Conservation (phyloP, 192 early-diverging fungal genomes). For the Mortierella alpina region DNA sequence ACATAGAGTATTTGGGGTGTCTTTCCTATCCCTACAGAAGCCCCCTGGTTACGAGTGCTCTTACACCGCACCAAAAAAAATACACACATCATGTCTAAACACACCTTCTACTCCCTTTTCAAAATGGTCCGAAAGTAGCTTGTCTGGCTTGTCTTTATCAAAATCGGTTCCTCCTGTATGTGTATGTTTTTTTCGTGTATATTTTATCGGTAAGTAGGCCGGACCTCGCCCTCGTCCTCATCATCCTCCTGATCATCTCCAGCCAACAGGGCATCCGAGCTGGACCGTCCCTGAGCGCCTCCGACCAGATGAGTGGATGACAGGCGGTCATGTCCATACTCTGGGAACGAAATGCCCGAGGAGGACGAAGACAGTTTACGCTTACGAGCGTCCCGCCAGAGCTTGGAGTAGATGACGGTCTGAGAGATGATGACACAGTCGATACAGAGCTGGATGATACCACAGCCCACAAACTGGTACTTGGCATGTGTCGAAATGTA, state of each 20-base stretch:
- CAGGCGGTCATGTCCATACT: not conserved
- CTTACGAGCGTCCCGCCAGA: constrained; percentile 24
- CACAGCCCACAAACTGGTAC: constrained; percentile 66
- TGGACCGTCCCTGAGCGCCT: constrained; percentile 14
- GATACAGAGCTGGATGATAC: constrained; percentile 63
- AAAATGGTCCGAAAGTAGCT: too few relatives aligned
- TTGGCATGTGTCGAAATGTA: constrained; percentile 61
- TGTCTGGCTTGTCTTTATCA: too few relatives aligned
- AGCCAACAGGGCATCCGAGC: constrained; percentile 29
- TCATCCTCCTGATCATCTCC: constrained; percentile 11
- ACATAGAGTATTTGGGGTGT: not conserved
- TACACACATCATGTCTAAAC: not conserved
- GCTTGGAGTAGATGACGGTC: constrained; percentile 60
- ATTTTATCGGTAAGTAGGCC: too few relatives aligned
- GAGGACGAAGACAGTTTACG: not conserved
- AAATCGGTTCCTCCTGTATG: not conserved
- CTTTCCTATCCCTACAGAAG: too few relatives aligned
- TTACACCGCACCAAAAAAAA: not conserved
- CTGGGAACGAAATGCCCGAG: too few relatives aligned
- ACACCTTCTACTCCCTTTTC: too few relatives aligned
- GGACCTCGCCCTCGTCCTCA: not conserved
- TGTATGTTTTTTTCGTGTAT: too few relatives aligned
- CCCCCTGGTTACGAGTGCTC: not conserved
- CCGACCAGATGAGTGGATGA: constrained; percentile 8
- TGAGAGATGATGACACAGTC: constrained; percentile 62